Base-by-base conservation (phyloP, 345 rosid genomes). In the Turnera subulata region DNA sequence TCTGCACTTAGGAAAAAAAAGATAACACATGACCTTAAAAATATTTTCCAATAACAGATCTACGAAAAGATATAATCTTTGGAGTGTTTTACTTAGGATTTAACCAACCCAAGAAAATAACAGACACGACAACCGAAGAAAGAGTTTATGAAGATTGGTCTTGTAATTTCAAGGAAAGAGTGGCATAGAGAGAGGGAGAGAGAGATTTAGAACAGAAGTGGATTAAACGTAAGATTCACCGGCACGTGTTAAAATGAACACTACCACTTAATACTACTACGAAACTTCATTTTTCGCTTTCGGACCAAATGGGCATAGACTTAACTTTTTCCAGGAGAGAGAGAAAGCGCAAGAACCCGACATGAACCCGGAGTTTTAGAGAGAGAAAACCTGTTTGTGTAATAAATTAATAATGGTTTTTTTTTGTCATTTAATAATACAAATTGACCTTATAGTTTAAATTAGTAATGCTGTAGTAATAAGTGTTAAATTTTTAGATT, bases 201-300 rank as follows among this genome's bases (percentile, higher is more conserved):
- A 24, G 12, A 43, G n/a, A 10, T 45, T 22, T 45, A 53, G 44
- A 22, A 17, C 14, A 17, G 21, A 15, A 25, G 23, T 37, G 46
- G 48, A 1, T n/a, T n/a, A 29, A 11, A 32, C 15, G 52, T 12
- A 52, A 56, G 44, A 43, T 20, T 43, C 45, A 52, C 20, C 13
- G 45, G 45, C 66, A 62, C 66, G 66, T 62, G 66, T 21, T 52
- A 22, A 6, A 18, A 23, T 6, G 7, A 29, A 29, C 8, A 29
- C 35, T n/a, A n/a, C 35, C 35, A 29, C 35, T 25, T n/a, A 18
- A 51, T 0, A 37, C 40, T n/a, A 18, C 25, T 0, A 37, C 40
- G 67, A 63, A 63, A 38, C 47, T 63, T 63, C 67, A 54, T 45
- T 54, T 63, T 33, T 53, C 67, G 53, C 59, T 63, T 53, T 62